Evolutionary conservation across 1,139 yeast genomes (phyloP), one percentile per base, ranked within the genome.

Genomic region (Sugiyamaella xylanicola): DNA sequence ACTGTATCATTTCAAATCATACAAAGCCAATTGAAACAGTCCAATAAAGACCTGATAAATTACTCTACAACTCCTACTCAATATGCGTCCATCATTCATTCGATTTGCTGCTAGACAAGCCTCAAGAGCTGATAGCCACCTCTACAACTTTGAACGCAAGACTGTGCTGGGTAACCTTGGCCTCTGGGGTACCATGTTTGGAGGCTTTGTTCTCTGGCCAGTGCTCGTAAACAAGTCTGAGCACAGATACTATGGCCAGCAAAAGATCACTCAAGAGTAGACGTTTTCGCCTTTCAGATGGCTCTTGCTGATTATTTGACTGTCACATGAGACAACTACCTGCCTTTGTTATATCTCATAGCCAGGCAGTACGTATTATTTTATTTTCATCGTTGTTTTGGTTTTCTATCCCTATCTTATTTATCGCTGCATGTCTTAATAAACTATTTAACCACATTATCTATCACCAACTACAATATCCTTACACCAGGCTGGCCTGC

Each of bases 161-260:
- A 40, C 45, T 5, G 47, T 48, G 3, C n/a, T 40, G n/a, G 52
- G 52, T 36, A 48, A 48, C 32, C 40, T 48, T 17, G 52, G 35
- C 9, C 41, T 48, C n/a, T 48, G 52, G 52, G 52, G 47, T 40
- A 29, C 43, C n/a, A 42, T 48, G 41, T 48, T 48, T 35, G 46
- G 52, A 4, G 16, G 39, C 3, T 48, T 48, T 35, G 46, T 39
- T 4, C 29, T 36, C 13, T 48, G 52, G 52, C 52, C 52, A 25
- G 15, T 48, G 11, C 11, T 48, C n/a, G 45, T 48, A 5, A 48
- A 48, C 17, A 48, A 48, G 17, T 40, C 46, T 16, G 52, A 48
- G 27, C 46, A 48, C 32, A 48, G n/a, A 20, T 17, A 15, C 20
- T 29, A 48, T 16, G 52, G 52, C 4, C 40, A 27, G 19, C 52